These are phyloP conservation scores for Xylaria sp. DNA, from an alignment of 2,329 filamentous ascomycete species.

Conservation along the genomic window DNA sequence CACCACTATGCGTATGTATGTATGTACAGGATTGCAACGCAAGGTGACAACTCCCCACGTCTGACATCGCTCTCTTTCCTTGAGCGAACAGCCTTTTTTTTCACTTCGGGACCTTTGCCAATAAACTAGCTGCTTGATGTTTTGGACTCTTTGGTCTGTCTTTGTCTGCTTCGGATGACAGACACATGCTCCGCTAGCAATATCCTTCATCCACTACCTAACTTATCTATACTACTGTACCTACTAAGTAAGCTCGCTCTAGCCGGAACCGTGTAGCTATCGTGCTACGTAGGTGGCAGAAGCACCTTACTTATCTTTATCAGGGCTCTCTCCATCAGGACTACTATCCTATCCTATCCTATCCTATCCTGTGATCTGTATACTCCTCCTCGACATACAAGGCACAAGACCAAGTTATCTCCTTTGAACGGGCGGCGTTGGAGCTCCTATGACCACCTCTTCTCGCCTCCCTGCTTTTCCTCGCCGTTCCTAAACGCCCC, in stretches of 20 bases:
- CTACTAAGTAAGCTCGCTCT: too few species aligned
- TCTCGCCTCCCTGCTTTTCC: conserved; percentile 13
- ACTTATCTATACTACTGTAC: too few species aligned
- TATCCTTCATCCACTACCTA: not conserved
- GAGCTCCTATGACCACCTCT: conserved; percentile 11
- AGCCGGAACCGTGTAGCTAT: conserved; percentile 8
- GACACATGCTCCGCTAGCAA: conserved; percentile 9
- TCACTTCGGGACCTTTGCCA: not conserved
- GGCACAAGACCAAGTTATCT: conserved; percentile 17
- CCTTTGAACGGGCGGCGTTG: conserved; percentile 4
- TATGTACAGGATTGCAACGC: conserved; percentile 5
- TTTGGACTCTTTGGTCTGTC: not conserved
- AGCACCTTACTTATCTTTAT: not conserved
- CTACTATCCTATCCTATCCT: not conserved
- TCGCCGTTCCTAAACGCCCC: conserved; percentile 11
- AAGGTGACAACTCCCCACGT: conserved; percentile 26
- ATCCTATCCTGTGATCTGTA: not conserved
- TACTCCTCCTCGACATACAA: conserved; percentile 11
- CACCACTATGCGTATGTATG: too few species aligned
- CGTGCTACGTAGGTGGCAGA: conserved; percentile 18
- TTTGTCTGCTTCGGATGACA: conserved; percentile 12
- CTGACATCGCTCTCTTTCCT: conserved; percentile 14
- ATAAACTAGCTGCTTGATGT: not conserved
- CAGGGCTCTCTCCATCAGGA: not conserved
- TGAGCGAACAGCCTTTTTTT: conserved; percentile 8